Percentiles rank a stretch among this genome's conserved stretches.
These are phyloP conservation scores for Phialocephala subalpina DNA, from an alignment of 2,329 filamentous ascomycete species.

Conservation along the genomic window DNA sequence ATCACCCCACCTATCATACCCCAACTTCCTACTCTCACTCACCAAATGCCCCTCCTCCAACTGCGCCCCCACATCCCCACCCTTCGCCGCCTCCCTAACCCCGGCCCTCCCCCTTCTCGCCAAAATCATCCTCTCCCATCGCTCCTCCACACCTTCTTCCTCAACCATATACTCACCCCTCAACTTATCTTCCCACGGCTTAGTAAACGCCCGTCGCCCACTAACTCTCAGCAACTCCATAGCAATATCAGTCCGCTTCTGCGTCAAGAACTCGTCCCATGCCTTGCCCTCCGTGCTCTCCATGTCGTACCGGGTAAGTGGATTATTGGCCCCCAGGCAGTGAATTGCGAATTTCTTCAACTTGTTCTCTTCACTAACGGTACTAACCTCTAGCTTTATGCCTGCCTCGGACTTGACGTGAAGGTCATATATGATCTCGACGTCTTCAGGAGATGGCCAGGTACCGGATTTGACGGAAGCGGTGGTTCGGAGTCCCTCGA, in stretches of 20 bases:
- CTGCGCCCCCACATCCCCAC: background rate
- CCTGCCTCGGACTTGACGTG: background rate
- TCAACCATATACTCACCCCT: constrained; percentile 19
- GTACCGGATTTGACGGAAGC: background rate
- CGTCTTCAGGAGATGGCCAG: background rate
- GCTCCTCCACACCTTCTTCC: constrained; percentile 12
- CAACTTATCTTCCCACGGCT: constrained; percentile 24
- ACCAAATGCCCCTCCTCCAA: constrained; percentile 12
- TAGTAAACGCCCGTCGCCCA: background rate
- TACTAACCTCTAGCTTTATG: too few relatives aligned
- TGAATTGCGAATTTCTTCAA: background rate
- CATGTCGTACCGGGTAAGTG: background rate
- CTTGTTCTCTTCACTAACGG: background rate
- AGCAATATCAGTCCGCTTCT: background rate
- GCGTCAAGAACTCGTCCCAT: constrained; percentile 6
- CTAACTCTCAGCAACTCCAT: constrained; percentile 15
- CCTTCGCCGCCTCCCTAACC: background rate
- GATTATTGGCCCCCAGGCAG: background rate
- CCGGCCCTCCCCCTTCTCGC: background rate
- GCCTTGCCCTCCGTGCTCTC: background rate
- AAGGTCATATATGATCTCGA: background rate
- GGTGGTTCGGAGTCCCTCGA: constrained; percentile 9
- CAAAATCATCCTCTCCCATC: constrained; percentile 19
- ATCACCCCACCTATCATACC: background rate
- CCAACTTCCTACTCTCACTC: background rate